Conservation (phyloP, 805 yeast genomes). For the Cyberlindnera nakhonratchasimensis region DNA sequence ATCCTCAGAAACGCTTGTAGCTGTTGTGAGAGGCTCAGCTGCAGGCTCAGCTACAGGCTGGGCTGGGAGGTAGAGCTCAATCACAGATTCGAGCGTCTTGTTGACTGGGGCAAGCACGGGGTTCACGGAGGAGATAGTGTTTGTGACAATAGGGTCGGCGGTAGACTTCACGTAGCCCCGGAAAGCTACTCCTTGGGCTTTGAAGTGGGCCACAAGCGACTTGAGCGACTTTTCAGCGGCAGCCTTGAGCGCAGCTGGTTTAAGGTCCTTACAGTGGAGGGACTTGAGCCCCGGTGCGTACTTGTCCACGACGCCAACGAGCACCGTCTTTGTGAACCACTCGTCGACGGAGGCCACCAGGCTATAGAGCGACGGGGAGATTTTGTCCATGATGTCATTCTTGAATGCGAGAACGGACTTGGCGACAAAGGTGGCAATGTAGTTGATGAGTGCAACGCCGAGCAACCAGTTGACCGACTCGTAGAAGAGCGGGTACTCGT, state of each 20-base stretch:
- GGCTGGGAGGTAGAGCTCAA: constrained; percentile 15
- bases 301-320: constrained; percentile 12
- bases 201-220: too few relatives aligned
- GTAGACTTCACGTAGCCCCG: constrained; percentile 7
- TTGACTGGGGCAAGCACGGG: constrained; percentile 20
- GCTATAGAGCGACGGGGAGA: constrained; percentile 7
- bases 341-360: constrained; percentile 5
- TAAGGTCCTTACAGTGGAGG: constrained; percentile 9
- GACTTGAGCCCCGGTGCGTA: constrained; percentile 8
- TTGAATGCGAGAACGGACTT: constrained; percentile 9
- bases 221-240: neutral
- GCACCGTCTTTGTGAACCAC: constrained; percentile 3
- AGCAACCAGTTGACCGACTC: constrained; percentile 10
- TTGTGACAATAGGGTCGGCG: constrained; percentile 13
- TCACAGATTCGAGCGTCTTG: constrained; percentile 14
- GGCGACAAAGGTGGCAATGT: constrained; percentile 12
- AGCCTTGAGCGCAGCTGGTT: constrained; percentile 6
- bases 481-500: constrained; percentile 14
- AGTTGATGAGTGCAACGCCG: constrained; percentile 11
- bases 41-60: constrained; percentile 1
- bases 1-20: neutral
- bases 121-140: constrained; percentile 13
- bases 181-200: neutral
- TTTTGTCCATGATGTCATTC: constrained; percentile 8
- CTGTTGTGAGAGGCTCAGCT: neutral